phyloP scores from a whole-genome alignment of 2,329 filamentous ascomycete species.

The Ilyonectria destructans region DNA sequence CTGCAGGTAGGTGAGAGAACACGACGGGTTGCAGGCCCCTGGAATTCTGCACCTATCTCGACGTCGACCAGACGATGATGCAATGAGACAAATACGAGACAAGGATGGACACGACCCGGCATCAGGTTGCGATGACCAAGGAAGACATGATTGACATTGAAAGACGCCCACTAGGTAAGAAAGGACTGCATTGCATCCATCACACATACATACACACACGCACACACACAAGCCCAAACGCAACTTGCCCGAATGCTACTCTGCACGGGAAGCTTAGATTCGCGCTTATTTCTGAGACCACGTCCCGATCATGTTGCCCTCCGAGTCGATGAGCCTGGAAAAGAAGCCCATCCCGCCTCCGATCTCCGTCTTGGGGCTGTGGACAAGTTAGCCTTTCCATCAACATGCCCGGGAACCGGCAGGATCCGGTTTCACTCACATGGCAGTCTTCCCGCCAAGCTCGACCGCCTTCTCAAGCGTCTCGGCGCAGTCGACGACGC shows the following conservation, averaged over 20 bases:
- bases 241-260: conserved; percentile 9
- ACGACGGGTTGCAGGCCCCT: conserved; percentile 6
- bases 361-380: conserved; percentile 56
- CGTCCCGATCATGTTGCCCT: conserved; percentile 58
- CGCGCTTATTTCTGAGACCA: conserved; percentile 52
- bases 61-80: neutral
- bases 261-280: conserved; percentile 6
- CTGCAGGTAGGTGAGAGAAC: conserved; percentile 24
- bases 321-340: conserved; percentile 56
- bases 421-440: conserved; percentile 49
- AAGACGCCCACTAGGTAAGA: neutral
- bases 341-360: conserved; percentile 54
- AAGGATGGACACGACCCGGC: neutral
- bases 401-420: neutral
- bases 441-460: conserved; percentile 54
- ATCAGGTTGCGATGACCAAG: neutral
- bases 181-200: conserved; percentile 15
- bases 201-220: conserved; percentile 14
- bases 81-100: neutral
- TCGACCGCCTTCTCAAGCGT: conserved; percentile 50
- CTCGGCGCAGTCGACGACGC: conserved; percentile 53
- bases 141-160: neutral
- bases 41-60: neutral
- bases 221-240: neutral
- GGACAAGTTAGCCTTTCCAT: conserved; percentile 16